These are phyloP conservation scores for Podila horticola DNA, from an alignment of 192 early-diverging fungal species.

Conservation along the genomic window DNA sequence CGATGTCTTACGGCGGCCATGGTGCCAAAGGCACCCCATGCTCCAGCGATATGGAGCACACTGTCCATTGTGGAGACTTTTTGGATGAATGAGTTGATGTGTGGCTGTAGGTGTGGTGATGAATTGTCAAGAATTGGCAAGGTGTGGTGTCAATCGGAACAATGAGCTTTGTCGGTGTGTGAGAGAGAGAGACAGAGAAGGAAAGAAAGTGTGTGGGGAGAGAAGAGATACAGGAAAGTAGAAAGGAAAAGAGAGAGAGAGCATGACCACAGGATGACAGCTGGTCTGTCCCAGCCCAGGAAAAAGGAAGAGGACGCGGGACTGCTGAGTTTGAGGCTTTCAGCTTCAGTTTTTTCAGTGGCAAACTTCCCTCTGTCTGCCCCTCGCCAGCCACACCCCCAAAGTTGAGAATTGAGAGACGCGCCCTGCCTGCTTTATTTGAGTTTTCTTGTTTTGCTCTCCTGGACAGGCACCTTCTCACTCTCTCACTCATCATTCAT, in stretches of 20 bases:
- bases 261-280: not conserved
- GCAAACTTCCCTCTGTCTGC: too few species aligned
- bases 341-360: too few species aligned
- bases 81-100: not conserved
- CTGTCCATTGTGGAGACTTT: constrained; percentile 9
- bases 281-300: too few species aligned
- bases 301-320: not conserved
- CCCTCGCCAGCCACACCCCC: too few species aligned
- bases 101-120: not conserved
- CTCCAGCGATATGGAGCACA: constrained; percentile 45
- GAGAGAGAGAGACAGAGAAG: not conserved
- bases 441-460: too few species aligned
- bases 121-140: not conserved
- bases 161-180: not conserved
- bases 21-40: constrained; percentile 61
- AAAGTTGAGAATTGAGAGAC: too few species aligned
- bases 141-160: not conserved
- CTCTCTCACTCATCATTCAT: too few species aligned
- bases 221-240: not conserved
- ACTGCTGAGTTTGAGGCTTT: too few species aligned
- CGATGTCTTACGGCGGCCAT: constrained; percentile 50
- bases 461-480: too few species aligned
- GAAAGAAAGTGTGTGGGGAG: not conserved
- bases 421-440: too few species aligned
- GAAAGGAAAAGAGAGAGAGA: not conserved